A percentile compares a stretch with the other conserved stretches of the same genome.
Evolutionary conservation across 495 filamentous ascomycete genomes (phyloP).

Genomic region (Tricharina praecox): DNA sequence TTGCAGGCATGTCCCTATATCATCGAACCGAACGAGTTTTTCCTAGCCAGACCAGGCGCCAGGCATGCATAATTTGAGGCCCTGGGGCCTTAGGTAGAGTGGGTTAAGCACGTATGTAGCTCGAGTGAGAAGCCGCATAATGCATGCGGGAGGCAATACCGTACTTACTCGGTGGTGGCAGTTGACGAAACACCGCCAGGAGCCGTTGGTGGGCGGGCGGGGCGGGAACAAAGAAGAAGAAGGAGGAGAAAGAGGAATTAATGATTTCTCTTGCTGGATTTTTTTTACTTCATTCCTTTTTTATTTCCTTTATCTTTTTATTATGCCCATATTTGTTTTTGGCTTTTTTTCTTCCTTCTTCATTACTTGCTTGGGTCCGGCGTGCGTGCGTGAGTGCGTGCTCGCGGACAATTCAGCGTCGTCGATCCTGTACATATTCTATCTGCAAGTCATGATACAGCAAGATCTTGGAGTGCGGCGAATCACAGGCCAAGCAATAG

Average conservation of each 20-base stretch:
- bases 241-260: neutral
- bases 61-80: slow-evolving; percentile 5
- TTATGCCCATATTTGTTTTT: too few species aligned
- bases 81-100: too few species aligned
- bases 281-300: too few species aligned
- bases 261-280: too few species aligned
- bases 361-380: too few species aligned
- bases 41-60: neutral
- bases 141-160: slow-evolving; percentile 6
- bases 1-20: too few species aligned
- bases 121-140: slow-evolving; percentile 6
- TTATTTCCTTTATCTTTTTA: neutral
- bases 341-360: too few species aligned
- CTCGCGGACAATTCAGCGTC: neutral
- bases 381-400: too few species aligned
- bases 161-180: too few species aligned
- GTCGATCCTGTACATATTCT: neutral
- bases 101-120: slow-evolving; percentile 7
- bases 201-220: too few species aligned
- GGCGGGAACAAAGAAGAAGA: too few species aligned
- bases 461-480: neutral
- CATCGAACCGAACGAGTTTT: neutral
- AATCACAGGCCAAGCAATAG: neutral
- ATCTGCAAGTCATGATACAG: neutral
- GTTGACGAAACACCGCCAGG: neutral